phyloP scores from a whole-genome alignment of 495 filamentous ascomycete genomes.

The Rusavskia elegans region DNA sequence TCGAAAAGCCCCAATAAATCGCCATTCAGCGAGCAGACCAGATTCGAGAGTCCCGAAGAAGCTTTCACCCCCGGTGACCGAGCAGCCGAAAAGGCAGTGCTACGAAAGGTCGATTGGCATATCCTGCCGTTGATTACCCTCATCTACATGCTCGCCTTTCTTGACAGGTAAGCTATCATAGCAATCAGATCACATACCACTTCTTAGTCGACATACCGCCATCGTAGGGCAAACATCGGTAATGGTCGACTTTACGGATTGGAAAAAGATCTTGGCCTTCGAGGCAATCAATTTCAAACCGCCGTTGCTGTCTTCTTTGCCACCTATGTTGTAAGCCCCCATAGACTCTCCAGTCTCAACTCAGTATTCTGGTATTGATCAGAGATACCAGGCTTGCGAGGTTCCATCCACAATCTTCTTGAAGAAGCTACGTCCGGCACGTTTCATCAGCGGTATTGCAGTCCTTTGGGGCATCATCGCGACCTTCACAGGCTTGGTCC shows the following conservation, averaged over 20 bases:
- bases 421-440: constrained; percentile 29
- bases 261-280: constrained; percentile 25
- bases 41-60: too few species aligned
- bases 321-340: constrained; percentile 25
- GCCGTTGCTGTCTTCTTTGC: constrained; percentile 36
- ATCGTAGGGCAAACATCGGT: constrained; percentile 10
- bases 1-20: too few species aligned
- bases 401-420: constrained; percentile 27
- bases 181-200: not conserved
- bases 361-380: not conserved
- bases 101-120: constrained; percentile 30
- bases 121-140: constrained; percentile 45
- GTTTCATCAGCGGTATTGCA: constrained; percentile 21
- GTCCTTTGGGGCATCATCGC: constrained; percentile 38
- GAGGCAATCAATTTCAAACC: constrained; percentile 26
- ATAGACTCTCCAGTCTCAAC: not conserved
- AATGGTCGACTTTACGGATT: constrained; percentile 12
- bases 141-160: constrained; percentile 48
- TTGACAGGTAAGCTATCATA: constrained; percentile 31
- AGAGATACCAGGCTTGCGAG: constrained; percentile 15
- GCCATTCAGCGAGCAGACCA: too few species aligned
- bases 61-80: not conserved
- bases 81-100: not conserved
- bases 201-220: not conserved
- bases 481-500: constrained; percentile 35